Evolutionary conservation across 2,329 filamentous ascomycete genomes (phyloP).

Genomic region (Apiospora saccharicola): DNA sequence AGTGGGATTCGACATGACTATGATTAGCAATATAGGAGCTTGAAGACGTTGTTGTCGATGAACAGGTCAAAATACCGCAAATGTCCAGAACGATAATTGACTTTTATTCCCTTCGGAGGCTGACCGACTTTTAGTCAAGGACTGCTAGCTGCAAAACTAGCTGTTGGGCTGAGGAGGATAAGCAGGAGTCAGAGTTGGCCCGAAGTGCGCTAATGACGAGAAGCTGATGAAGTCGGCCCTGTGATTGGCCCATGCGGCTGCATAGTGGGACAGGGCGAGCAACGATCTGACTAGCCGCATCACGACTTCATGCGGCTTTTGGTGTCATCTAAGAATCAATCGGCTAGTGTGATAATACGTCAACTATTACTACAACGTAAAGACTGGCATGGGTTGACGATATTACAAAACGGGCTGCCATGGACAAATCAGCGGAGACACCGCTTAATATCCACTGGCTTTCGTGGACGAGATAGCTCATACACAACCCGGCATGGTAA

Average conservation of each 20-base stretch:
- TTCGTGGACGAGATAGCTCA: no score
- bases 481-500: no score
- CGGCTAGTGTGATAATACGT: no score
- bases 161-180: background rate
- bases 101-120: background rate
- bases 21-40: no score
- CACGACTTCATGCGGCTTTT: background rate
- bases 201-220: slow-evolving; percentile 6
- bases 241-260: background rate
- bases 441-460: no score
- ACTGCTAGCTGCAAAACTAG: background rate
- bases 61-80: background rate
- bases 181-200: slow-evolving; percentile 3
- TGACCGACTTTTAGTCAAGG: background rate
- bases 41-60: background rate
- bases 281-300: background rate
- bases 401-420: no score
- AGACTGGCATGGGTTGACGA: no score
- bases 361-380: no score
- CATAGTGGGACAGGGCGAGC: background rate
- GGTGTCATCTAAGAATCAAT: no score
- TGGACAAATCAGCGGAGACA: no score
- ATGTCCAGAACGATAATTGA: no score
- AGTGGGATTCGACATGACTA: background rate
- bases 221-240: background rate